Evolutionary conservation across 306 rosid genomes (phyloP).

Genomic region (Fragaria ananassa): DNA sequence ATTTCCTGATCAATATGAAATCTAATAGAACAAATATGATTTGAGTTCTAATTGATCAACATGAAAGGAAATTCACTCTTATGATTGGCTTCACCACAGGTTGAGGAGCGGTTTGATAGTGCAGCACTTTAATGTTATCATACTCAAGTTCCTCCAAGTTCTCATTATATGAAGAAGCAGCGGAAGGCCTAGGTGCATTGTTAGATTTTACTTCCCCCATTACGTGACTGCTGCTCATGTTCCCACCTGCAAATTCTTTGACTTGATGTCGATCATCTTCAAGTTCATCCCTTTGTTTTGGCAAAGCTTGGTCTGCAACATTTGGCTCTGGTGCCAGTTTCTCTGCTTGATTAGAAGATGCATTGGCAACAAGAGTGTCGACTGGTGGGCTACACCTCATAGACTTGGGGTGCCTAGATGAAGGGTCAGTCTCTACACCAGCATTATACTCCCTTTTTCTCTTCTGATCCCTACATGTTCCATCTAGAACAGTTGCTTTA

Average conservation of each 20-base stretch:
- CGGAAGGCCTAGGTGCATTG: slow-evolving; percentile 24
- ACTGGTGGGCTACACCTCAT: slow-evolving; percentile 25
- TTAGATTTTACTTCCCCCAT: slow-evolving; percentile 34
- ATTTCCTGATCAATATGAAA: too few species aligned
- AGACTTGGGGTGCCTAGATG: slow-evolving; percentile 34
- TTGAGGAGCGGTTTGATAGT: background rate
- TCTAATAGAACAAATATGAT: background rate
- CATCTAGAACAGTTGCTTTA: slow-evolving; percentile 32
- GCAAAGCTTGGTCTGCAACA: slow-evolving; percentile 34
- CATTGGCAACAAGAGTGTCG: slow-evolving; percentile 19
- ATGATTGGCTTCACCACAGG: background rate
- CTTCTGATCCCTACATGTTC: slow-evolving; percentile 49
- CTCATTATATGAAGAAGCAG: slow-evolving; percentile 32
- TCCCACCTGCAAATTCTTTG: slow-evolving; percentile 34
- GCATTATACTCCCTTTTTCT: slow-evolving; percentile 54
- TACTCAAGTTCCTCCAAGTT: slow-evolving; percentile 90
- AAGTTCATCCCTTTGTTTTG: slow-evolving; percentile 66
- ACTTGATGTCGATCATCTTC: slow-evolving; percentile 56
- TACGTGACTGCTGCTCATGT: slow-evolving; percentile 22
- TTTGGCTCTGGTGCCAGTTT: slow-evolving; percentile 31
- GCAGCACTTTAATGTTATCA: background rate
- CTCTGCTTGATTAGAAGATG: slow-evolving; percentile 63
- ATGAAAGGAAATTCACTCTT: background rate
- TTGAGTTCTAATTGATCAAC: background rate
- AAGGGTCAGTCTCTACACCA: slow-evolving; percentile 26